These are phyloP conservation scores for Rhizodiscina lignyota DNA, from an alignment of 495 filamentous ascomycete genomes.

Conservation along the genomic window DNA sequence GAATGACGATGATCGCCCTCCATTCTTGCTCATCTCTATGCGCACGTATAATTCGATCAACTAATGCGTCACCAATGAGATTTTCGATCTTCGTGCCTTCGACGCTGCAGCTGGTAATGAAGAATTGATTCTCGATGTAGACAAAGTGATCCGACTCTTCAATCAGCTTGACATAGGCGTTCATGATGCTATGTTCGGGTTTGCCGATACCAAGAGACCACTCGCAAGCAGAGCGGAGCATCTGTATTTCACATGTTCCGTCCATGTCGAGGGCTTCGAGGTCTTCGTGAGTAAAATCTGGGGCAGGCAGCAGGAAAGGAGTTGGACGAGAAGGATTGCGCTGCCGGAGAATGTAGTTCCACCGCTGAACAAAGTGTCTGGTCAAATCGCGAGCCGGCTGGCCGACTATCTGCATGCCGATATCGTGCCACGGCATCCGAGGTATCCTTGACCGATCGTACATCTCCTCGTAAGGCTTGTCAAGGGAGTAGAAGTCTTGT, in stretches of 20 bases:
- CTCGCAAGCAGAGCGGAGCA: slow-evolving; percentile 70
- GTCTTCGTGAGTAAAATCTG: slow-evolving; percentile 74
- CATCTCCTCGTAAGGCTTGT: slow-evolving; percentile 98
- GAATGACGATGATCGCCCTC: slow-evolving; percentile 88
- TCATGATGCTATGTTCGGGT: slow-evolving; percentile 87
- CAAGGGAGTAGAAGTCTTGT: slow-evolving; percentile 82
- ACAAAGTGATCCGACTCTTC: slow-evolving; percentile 92
- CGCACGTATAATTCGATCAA: slow-evolving; percentile 77
- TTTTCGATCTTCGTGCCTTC: slow-evolving; percentile 81
- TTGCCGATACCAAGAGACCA: slow-evolving; percentile 83
- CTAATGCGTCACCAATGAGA: slow-evolving; percentile 84
- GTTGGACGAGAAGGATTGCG: slow-evolving; percentile 88
- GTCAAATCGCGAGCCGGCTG: slow-evolving; percentile 91
- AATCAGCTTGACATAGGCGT: slow-evolving; percentile 88
- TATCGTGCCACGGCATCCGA: slow-evolving; percentile 98
- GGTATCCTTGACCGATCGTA: slow-evolving; percentile 79
- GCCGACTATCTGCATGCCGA: slow-evolving; percentile 95
- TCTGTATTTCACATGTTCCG: slow-evolving; percentile 92
- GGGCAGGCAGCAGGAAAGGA: slow-evolving; percentile 81
- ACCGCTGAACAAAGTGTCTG: slow-evolving; percentile 94
- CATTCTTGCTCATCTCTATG: slow-evolving; percentile 74
- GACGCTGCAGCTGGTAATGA: slow-evolving; percentile 83
- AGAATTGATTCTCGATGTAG: slow-evolving; percentile 99
- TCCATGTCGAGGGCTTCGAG: slow-evolving; percentile 73
- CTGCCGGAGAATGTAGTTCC: slow-evolving; percentile 93